Conservation (phyloP, 495 filamentous ascomycete genomes). For the Talaromyces wortmannii region DNA sequence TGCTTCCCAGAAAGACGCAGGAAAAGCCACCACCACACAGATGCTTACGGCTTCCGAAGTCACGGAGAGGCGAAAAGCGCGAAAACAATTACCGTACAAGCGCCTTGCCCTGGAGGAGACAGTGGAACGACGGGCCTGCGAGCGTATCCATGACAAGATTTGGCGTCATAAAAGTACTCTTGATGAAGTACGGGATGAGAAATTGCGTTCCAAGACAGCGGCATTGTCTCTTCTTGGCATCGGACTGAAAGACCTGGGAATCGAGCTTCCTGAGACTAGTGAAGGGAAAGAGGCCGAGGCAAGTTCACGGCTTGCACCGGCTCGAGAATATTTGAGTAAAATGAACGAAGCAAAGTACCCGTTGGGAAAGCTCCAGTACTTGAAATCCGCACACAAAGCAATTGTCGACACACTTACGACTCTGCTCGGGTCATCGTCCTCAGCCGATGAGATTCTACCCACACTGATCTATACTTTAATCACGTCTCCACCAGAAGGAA, state of each 20-base stretch:
- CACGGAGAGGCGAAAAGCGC: slow-evolving; percentile 66
- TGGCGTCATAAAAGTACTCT: slow-evolving; percentile 88
- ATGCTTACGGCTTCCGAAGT: slow-evolving; percentile 90
- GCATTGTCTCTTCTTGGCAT: slow-evolving; percentile 87
- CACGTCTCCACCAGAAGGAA: slow-evolving; percentile 77
- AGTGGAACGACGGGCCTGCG: slow-evolving; percentile 81
- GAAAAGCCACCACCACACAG: slow-evolving; percentile 46
- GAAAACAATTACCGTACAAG: slow-evolving; percentile 71
- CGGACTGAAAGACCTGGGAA: slow-evolving; percentile 75
- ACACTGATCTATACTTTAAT: slow-evolving; percentile 94
- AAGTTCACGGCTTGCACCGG: slow-evolving; percentile 61
- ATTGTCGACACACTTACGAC: slow-evolving; percentile 84
- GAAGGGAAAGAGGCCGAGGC: slow-evolving; percentile 64
- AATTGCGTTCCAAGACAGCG: slow-evolving; percentile 88
- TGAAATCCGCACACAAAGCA: slow-evolving; percentile 83
- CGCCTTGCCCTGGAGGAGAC: slow-evolving; percentile 78
- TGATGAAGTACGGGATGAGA: slow-evolving; percentile 93
- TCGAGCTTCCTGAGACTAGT: slow-evolving; percentile 50
- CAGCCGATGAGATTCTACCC: slow-evolving; percentile 92
- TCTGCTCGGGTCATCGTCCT: slow-evolving; percentile 78
- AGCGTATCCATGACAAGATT: slow-evolving; percentile 77
- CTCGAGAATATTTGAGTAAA: slow-evolving; percentile 64
- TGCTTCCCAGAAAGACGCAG: slow-evolving; percentile 25
- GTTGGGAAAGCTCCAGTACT: slow-evolving; percentile 81
- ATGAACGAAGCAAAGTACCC: slow-evolving; percentile 89